Evolutionary conservation across 805 yeast species (phyloP), one percentile per base, ranked within the genome.

Genomic region (Candida peoriensis): DNA sequence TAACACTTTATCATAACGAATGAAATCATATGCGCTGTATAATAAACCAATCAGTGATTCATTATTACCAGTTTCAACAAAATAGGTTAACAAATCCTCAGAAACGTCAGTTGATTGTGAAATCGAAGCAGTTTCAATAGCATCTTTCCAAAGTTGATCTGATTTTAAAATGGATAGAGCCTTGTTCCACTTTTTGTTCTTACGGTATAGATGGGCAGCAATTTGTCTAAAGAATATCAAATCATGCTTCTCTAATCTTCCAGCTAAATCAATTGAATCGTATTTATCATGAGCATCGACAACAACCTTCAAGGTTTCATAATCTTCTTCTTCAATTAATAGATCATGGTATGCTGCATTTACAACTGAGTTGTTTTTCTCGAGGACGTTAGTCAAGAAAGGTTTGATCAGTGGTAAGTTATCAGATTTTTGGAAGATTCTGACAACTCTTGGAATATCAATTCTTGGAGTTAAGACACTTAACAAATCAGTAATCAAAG

Each of bases 381-480:
- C 83, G 62, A 89, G 77, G 11, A 93, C 96, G 27, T 90, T 83
- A 40, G 89, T 83, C 61, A 93, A 74, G 70, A 93, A 93, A 48
- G 97, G 93, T 66, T 90, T 89, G 63, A 93, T 82, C 71, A 93
- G 73, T 48, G 98, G 98, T 61, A 93, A 73, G 66, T 93, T 90
- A 62, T 93, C 97, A 31, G 96, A 83, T 64, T 87, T 87, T 54
- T 85, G 84, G 72, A 93, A 93, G 68, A 93, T 82, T 57, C 90
- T 77, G 28, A 93, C 96, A 37, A 90, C 95, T 66, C 97, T 81
- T 54, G 96, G 84, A 49, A 93, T 80, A 54, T 93, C 98, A 44
- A 93, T 70, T 64, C 95, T 85, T 38, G 96, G 86, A 12, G 89
- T 73, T 55, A 93, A 72, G 10, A 77, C 95, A 8, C 89, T 63